Base-by-base conservation (phyloP, 139 green algal species). In the Tetradesmus obliquus region DNA sequence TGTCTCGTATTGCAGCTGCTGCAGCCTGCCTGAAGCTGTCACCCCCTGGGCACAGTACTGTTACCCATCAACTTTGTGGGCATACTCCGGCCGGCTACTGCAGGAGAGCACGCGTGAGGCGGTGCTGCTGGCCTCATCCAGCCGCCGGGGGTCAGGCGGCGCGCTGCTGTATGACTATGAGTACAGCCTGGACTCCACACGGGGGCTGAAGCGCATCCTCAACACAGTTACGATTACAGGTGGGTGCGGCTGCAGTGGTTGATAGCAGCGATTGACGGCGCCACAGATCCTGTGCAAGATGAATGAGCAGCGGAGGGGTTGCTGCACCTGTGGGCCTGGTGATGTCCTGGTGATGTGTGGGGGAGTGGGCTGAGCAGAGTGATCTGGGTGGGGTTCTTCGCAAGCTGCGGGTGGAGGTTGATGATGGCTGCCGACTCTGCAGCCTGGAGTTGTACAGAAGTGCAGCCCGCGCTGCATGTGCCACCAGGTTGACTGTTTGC, bases 151-250 rank as follows among this genome's bases (percentile, higher is more conserved):
- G 0, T 76, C 58, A 17, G 88, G 20, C 20, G 93, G 93, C 6
- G 93, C 91, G 5, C 74, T 88, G 2, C 82, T 96, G 55, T 97
- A 97, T 83, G 91, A 95, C 15, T 97, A 96, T 55, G 94, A 97
- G 93, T 98, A 98, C 80, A 94, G 97, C n/a, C 93, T 98, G 66
- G 94, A 97, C 91, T 96, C 88, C 88, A 98, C 97, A 0, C 93
- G 97, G 0, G 97, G 97, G 0, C 88, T 88, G 9, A 98, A 98
- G 92, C 93, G 95, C 24, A 96, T 98, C 24, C 79, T 98, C 54
- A 96, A 96, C 81, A 96, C 95, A 4, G 95, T 97, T 17, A 95
- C 93, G 5, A 96, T 98, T 62, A 94, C 82, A 19, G 76, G 88
- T 91, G 58, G 9, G 84, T 45, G 32, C 32, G 6, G 83, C 66